Base-by-base conservation (phyloP, 208 protist genomes). In the Leishmania amazonensis region DNA sequence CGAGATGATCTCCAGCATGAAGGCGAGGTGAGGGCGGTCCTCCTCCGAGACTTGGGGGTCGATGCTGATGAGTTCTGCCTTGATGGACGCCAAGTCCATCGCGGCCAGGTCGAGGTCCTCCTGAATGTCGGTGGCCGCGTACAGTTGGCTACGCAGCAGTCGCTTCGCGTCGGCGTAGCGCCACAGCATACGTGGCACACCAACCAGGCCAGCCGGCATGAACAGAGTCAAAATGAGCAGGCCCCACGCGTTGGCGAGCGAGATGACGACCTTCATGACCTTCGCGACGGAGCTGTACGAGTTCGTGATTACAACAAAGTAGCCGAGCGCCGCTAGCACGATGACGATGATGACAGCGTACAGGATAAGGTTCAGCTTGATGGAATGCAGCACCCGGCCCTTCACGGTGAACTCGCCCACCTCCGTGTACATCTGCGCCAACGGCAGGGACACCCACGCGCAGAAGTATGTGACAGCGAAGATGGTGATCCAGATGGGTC, bases 241-340 rank as follows among this genome's bases (percentile, higher is more conserved):
- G 85, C 96, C 96, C 91, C 94, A 97, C 47, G 96, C 89, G 85
- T 98, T 98, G 47, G 93, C 92, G n/a, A 96, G 79, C 57, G 94
- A 95, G 75, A 97, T 93, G 75, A 81, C 91, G 42, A 98, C 81
- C 77, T 95, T 96, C 54, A 90, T 53, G 28, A 96, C 91, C 60
- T 75, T 87, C 13, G 83, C 60, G 49, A 90, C 49, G 13, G 91
- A 93, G 53, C 78, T 81, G 83, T 94, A 93, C 15, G 91, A 91
- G 54, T 93, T 92, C 62, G 96, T 96, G 53, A 96, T 71, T 81
- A 97, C 89, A 15, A 94, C 76, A 68, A 98, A 83, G 79, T 96
- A 98, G 21, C 80, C 83, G 77, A 98, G 90, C 57, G 94, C 81
- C 3, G 91, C 81, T 28, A 91, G 65, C 49, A 96, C 67, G 1